Evolutionary conservation across 1,139 yeast genomes (phyloP).

Genomic region (Torulaspora globosa): DNA sequence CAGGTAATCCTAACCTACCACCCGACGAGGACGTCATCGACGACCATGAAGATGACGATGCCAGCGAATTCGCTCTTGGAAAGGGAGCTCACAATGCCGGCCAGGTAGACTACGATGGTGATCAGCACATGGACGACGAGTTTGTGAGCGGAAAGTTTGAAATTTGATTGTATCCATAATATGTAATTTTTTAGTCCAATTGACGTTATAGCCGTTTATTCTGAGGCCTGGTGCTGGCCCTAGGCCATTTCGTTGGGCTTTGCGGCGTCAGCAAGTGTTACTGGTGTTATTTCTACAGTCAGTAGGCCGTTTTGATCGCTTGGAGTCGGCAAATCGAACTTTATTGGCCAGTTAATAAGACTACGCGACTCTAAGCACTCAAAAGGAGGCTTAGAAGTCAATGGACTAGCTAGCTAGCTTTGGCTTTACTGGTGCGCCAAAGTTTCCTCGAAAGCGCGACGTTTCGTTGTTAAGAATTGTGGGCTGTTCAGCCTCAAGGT

Average conservation of each 20-base stretch:
- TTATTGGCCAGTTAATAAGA: background rate
- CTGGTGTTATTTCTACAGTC: background rate
- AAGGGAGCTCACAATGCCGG: conserved; percentile 14
- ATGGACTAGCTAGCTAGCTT: background rate
- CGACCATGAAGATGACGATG: conserved; percentile 59
- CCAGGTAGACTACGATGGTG: conserved; percentile 34
- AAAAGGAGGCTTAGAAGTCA: background rate
- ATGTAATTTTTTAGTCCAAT: conserved; percentile 2
- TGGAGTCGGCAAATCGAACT: background rate
- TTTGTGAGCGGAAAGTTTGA: conserved; percentile 90
- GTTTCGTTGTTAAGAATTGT: conserved; percentile 1
- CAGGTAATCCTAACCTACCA: conserved; percentile 73
- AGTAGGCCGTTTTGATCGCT: background rate
- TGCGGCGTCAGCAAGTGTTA: background rate
- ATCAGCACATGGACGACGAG: conserved; percentile 57
- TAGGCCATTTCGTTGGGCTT: too few relatives aligned
- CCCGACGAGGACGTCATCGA: conserved; percentile 82
- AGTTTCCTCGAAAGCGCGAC: conserved; percentile 4
- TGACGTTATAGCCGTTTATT: background rate
- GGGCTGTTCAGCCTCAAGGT: conserved; percentile 1
- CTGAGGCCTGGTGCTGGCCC: background rate
- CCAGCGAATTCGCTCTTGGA: conserved; percentile 37
- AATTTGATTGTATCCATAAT: conserved; percentile 40
- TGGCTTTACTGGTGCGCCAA: background rate
- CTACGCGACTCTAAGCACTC: background rate